Evolutionary conservation across 1,284 basidiomycete genomes (phyloP).

Genomic region (Filobasidium uniguttulatum): DNA sequence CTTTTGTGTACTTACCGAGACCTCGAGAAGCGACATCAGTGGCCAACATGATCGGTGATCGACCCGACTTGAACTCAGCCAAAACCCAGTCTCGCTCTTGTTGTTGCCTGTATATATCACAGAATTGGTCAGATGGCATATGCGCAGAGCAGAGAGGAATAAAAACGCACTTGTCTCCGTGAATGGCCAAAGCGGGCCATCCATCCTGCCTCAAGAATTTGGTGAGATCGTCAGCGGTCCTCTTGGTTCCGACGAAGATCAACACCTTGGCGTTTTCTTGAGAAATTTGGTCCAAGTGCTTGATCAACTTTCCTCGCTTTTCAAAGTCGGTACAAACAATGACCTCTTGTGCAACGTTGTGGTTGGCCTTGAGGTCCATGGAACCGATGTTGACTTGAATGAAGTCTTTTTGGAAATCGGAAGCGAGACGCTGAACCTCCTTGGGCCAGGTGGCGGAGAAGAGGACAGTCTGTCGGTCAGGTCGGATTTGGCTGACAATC

Average conservation of each 20-base stretch:
- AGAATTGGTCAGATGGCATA: constrained; percentile 43
- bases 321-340: constrained; percentile 97
- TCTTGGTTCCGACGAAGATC: constrained; percentile 96
- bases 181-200: constrained; percentile 96
- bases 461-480: constrained; percentile 88
- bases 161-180: constrained; percentile 68
- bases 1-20: constrained; percentile 71
- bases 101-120: too few species aligned
- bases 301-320: constrained; percentile 89
- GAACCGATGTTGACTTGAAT: constrained; percentile 99
- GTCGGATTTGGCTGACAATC: constrained; percentile 90
- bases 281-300: constrained; percentile 93
- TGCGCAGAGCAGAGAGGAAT: constrained; percentile 20
- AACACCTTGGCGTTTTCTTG: constrained; percentile 96
- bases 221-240: constrained; percentile 94
- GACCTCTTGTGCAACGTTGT: constrained; percentile 91
- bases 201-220: constrained; percentile 94
- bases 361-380: constrained; percentile 94
- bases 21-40: constrained; percentile 97
- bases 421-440: constrained; percentile 94
- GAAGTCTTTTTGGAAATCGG: constrained; percentile 90
- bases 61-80: constrained; percentile 93
- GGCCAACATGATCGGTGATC: constrained; percentile 94
- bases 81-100: constrained; percentile 96
- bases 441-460: constrained; percentile 99